Evolutionary conservation across 768 basidiomycete species (phyloP), one percentile per base, ranked within the genome.

Genomic region (Amanita brunnescens): DNA sequence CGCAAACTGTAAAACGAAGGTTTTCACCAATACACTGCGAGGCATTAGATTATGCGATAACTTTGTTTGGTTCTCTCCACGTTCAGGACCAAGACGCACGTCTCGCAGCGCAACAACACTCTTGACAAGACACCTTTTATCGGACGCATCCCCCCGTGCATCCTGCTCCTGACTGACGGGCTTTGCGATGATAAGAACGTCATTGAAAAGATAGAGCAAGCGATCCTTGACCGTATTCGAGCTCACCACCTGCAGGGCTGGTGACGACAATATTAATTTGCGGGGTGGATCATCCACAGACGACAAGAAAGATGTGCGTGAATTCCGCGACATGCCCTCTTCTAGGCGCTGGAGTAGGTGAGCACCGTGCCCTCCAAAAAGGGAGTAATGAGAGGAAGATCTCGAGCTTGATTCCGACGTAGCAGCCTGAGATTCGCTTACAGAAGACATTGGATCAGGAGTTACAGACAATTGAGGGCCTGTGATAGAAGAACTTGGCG

Each of bases 181-280:
- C 65, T 98, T 98, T 35, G 94, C 86, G 57, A 98, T 80, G 65
- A 98, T 78, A 49, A 98, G 79, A 48, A 98, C 79, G 64, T 99
- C 96, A 65, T 74, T 91, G 77, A 99, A 99, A n/a, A 98, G 77
- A 72, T 98, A 94, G 8, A 98, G 78, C 70, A 91, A 91, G 9
- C 96, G 84, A 61, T 97, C 93, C 66, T 98, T 97, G 65, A 93
- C 87, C 0, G 89, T 93, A 66, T 95, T 87, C 37, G 83, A 76
- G 67, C 96, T 92, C 58, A 91, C 91, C 12, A 98, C 91, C 68
- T 99, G 96, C 5, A 95, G 72, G 6, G 95, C 88, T 1, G 92
- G 86, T 2, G 87, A 86, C 1, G 87, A 85, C 37, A 94, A 70
- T 13, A 96, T 69, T 35, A 97, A 69, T 64, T 86, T 91, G 38